A percentile compares a stretch with the other conserved stretches of the same genome.
Conservation (phyloP, 192 early-diverging fungal genomes). For the Dissophora ornata region DNA sequence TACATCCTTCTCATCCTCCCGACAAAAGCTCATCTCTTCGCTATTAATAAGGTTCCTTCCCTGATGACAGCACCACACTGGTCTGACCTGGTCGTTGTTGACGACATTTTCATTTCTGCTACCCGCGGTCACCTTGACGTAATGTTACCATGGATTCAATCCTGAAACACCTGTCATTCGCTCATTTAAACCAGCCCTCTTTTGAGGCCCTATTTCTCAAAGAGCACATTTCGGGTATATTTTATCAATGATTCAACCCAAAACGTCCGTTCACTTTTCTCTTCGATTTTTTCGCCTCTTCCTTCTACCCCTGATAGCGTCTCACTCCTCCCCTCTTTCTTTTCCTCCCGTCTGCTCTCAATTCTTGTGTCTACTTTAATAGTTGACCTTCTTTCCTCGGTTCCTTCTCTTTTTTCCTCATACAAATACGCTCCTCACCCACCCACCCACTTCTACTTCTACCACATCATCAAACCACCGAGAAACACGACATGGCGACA, state of each 20-base stretch:
- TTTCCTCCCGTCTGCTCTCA: background rate
- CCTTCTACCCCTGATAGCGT: background rate
- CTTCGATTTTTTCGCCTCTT: background rate
- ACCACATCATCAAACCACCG: background rate
- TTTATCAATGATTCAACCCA: too few relatives aligned
- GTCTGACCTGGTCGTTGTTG: too few relatives aligned
- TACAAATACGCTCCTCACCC: constrained; percentile 8
- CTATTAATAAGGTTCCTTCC: too few relatives aligned
- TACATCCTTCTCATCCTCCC: background rate
- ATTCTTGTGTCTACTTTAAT: background rate
- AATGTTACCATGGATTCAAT: too few relatives aligned
- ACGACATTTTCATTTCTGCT: too few relatives aligned
- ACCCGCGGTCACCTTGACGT: constrained; percentile 39
- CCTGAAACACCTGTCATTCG: background rate
- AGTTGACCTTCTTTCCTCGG: background rate
- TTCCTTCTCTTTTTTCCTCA: constrained; percentile 6
- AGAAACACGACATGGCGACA: too few relatives aligned
- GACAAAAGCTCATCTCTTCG: too few relatives aligned
- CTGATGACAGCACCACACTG: too few relatives aligned
- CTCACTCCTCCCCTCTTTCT: constrained; percentile 1
- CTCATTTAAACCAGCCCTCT: background rate
- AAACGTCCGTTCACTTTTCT: too few relatives aligned
- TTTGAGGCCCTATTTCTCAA: too few relatives aligned
- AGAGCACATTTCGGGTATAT: background rate
- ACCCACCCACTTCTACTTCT: background rate